Conservation (phyloP, 164 flowering plant genomes). For the Sedum album region DNA sequence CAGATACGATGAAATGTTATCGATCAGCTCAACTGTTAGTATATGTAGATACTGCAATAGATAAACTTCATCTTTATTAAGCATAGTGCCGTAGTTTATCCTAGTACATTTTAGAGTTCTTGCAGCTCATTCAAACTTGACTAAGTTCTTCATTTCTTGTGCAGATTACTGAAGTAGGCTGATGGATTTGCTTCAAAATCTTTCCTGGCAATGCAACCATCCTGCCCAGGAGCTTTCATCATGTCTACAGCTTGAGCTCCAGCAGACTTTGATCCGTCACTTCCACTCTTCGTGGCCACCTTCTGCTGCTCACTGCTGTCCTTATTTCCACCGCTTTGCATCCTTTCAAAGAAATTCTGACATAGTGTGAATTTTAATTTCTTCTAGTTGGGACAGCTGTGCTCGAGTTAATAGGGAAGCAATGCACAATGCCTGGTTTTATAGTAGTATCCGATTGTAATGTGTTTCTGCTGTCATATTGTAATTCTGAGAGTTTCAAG, state of each 20-base stretch:
- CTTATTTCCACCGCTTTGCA: neutral
- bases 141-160: neutral
- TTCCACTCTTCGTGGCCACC: neutral
- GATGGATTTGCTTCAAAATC: neutral
- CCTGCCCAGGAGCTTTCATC: constrained; percentile 2
- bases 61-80: neutral
- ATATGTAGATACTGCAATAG: neutral
- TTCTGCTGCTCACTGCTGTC: neutral
- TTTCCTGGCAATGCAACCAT: neutral
- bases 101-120: neutral
- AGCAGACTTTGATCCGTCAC: neutral
- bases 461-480: too few species aligned
- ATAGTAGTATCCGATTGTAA: too few species aligned
- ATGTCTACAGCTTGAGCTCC: neutral
- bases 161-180: neutral
- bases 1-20: neutral
- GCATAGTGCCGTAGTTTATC: neutral
- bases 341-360: neutral
- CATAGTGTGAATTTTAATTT: neutral
- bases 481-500: too few species aligned
- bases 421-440: neutral
- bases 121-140: neutral
- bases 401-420: neutral
- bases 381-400: neutral
- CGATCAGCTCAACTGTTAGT: neutral